Evolutionary conservation across 768 basidiomycete species (phyloP), one percentile per base, ranked within the genome.

Genomic region (Termitomyces sp.): DNA sequence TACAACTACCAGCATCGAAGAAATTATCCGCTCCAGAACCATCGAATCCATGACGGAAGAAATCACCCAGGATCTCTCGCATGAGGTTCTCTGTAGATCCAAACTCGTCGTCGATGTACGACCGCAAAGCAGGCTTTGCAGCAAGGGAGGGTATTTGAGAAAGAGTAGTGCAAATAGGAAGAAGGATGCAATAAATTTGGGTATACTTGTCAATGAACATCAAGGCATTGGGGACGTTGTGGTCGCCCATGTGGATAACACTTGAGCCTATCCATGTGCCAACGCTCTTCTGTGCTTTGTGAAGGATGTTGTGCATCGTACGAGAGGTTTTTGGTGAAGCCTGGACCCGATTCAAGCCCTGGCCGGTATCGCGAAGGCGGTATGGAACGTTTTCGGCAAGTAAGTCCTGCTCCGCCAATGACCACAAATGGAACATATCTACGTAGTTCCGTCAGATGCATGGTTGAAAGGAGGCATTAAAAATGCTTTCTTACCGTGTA

Each of bases 201-300:
- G 91, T 91, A 73, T 94, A 94, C 69, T 94, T 94, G 80, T 94
- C 90, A 65, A 93, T 92, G 79, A 94, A 93, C 74, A 93, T 84
- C 51, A 93, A 78, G 3, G 92, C 89, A 65, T 90, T 91, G 5
- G 89, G 89, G 22, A 91, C 89, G 66, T 90, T 86, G 69, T 86
- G 92, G 66, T 93, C 92, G 52, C 91, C 91, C 91, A 92, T 91
- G 72, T 93, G 91, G 61, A 92, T 91, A 63, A 91, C 91, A 55
- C 88, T 89, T 12, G 86, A 92, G 44, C 92, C 92, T 57, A 93
- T 82, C 92, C 92, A 93, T 39, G 80, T 80, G 0, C 91, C 92
- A 15, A 93, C 86, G 62, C 86, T 87, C 60, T 81, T 78, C 66
- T 94, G 92, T 0, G 92, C 89, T 66, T 88, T 89, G 65, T 93